Conservation (phyloP, 2,329 filamentous ascomycete genomes). For the Epichloe amarillans region DNA sequence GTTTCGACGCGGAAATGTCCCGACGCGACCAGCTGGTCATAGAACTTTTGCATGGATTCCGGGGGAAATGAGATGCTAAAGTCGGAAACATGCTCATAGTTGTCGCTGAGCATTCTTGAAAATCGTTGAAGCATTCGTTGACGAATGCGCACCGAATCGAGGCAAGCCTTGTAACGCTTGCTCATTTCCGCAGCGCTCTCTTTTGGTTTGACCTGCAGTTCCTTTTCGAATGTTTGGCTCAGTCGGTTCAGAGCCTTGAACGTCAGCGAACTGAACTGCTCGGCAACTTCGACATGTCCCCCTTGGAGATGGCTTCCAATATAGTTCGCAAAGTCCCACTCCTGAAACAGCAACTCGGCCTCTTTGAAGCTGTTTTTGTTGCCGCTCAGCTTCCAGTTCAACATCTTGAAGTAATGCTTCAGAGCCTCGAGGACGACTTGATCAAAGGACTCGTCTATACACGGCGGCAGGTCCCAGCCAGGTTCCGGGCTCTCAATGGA, state of each 20-base stretch:
- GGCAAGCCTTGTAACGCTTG: constrained; percentile 87
- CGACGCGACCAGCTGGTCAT: constrained; percentile 65
- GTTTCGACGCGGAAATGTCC: constrained; percentile 82
- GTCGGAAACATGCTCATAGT: constrained; percentile 94
- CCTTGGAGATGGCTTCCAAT: constrained; percentile 84
- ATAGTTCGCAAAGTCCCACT: constrained; percentile 95
- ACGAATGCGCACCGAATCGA: constrained; percentile 90
- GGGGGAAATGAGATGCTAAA: constrained; percentile 68
- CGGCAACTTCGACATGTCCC: constrained; percentile 90
- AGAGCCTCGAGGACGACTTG: constrained; percentile 81
- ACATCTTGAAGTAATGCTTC: constrained; percentile 96
- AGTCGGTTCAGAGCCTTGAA: constrained; percentile 83
- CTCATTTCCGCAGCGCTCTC: constrained; percentile 83
- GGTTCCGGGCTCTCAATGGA: constrained; percentile 73
- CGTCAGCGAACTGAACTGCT: constrained; percentile 90
- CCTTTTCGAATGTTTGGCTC: constrained; percentile 81
- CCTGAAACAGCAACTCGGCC: constrained; percentile 89
- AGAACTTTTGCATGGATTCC: constrained; percentile 60
- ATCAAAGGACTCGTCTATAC: constrained; percentile 94
- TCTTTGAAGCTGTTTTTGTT: constrained; percentile 99
- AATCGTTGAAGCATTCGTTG: constrained; percentile 96
- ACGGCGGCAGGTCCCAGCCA: constrained; percentile 90
- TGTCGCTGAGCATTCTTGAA: constrained; percentile 75
- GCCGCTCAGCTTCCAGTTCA: constrained; percentile 93
- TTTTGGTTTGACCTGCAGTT: constrained; percentile 71